phyloP scores from a whole-genome alignment of 257 asterid genomes.

The Plectranthus barbatus region DNA sequence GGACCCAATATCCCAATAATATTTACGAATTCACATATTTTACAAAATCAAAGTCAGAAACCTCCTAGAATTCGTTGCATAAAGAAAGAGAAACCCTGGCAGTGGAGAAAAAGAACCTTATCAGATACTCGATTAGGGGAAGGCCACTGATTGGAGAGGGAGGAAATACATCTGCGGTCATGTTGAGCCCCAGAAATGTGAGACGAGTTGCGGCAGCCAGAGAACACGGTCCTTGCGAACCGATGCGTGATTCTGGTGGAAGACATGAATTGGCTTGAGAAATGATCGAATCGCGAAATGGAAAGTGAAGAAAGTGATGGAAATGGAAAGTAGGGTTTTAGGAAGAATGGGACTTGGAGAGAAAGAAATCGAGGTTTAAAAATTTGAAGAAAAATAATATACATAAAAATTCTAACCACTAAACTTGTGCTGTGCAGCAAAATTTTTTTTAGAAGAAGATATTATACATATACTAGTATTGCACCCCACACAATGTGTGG shows the following conservation, averaged over 20 bases:
- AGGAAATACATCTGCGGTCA: conserved; percentile 16
- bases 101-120: conserved; percentile 26
- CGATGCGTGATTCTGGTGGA: conserved; percentile 36
- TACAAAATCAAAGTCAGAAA: neutral
- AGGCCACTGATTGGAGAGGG: conserved; percentile 22
- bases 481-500: too few relatives aligned
- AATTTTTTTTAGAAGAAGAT: too few relatives aligned
- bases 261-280: conserved; percentile 27
- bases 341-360: neutral
- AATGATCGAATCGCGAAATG: neutral
- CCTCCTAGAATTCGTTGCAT: neutral
- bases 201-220: conserved; percentile 39
- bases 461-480: too few relatives aligned
- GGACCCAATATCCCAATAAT: too few relatives aligned
- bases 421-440: too few relatives aligned
- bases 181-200: conserved; percentile 17
- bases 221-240: conserved; percentile 24
- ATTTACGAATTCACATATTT: neutral
- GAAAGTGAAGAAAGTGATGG: neutral
- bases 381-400: too few relatives aligned
- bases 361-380: neutral
- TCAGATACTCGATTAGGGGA: conserved; percentile 17
- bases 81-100: neutral
- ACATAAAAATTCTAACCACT: too few relatives aligned
- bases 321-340: neutral